Base-by-base conservation (phyloP, 164 flowering plant genomes). In the Tetracentron sinense region DNA sequence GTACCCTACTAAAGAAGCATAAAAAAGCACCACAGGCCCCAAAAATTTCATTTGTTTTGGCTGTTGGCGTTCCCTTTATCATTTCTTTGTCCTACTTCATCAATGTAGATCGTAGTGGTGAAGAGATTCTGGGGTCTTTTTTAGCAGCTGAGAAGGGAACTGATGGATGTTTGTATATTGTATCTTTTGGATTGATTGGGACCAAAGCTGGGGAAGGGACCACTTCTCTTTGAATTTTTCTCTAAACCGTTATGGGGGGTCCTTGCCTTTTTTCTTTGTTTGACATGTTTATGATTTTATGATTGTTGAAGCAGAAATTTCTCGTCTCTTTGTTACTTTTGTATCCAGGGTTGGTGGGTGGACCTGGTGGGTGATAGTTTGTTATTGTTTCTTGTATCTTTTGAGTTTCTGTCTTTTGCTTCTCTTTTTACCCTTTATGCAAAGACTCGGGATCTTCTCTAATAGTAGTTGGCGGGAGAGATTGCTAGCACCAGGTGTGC, bases 211-310 rank as follows among this genome's bases (percentile, higher is more conserved):
- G 35, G 35, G 25, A 47, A 22, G 17, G 4, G 16, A 47, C 6
- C 17, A 60, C n/a, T 19, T 47, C 54, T 42, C 27, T 47, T 60
- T 20, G n/a, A n/a, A n/a, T 28, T 21, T 49, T 31, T 48, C 48
- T 14, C 29, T 28, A 12, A 28, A 21, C 28, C 48, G 16, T 51
- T 25, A 49, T 33, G n/a, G 57, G 57, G 65, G 57, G 23, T 7
- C 25, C 46, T 56, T n/a, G 8, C 38, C 10, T 10, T 21, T 35
- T 62, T 22, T 22, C 21, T 38, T 50, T 48, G 26, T 31, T 49
- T 19, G 64, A 61, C 42, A 50, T 61, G 25, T 61, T 42, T 31
- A 61, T 61, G 42, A 30, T 33, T 28, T n/a, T 49, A 29, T 61
- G 56, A 61, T 61, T 61, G 56, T 61, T 61, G 46, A 4, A 17